phyloP scores from a whole-genome alignment of 177 flowering plant genomes.

The Vitis hybrid region DNA sequence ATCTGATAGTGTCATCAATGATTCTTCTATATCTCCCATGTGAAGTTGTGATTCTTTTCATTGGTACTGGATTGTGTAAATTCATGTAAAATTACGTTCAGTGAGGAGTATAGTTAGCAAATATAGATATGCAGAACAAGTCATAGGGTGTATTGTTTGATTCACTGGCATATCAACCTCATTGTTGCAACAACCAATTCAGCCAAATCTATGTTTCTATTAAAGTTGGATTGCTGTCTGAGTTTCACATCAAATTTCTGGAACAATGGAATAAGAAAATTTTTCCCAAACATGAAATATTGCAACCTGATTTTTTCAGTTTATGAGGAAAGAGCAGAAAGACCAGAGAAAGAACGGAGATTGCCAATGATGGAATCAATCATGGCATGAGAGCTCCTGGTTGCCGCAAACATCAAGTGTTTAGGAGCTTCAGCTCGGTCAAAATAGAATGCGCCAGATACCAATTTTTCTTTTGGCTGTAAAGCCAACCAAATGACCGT shows the following conservation, averaged over 20 bases:
- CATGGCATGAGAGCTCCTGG: constrained; percentile 48
- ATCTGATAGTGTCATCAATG: neutral
- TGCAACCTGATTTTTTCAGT: no score
- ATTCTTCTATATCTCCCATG: neutral
- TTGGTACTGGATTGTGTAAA: neutral
- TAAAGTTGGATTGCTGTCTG: neutral
- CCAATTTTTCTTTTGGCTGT: constrained; percentile 80
- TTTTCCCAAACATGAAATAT: no score
- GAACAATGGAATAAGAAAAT: no score
- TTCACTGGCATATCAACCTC: neutral
- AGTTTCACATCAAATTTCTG: neutral
- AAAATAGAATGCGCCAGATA: constrained; percentile 77
- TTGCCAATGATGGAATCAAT: constrained; percentile 49
- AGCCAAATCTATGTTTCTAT: neutral
- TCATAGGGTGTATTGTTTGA: neutral
- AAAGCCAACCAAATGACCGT: constrained; percentile 89
- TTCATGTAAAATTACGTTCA: neutral
- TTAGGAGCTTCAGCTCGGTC: constrained; percentile 87
- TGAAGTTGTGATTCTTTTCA: neutral
- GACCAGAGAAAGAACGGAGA: constrained; percentile 45
- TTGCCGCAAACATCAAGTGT: constrained; percentile 67
- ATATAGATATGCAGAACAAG: neutral
- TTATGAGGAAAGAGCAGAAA: constrained; percentile 27
- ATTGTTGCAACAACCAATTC: neutral
- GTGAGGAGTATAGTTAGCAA: neutral